Evolutionary conservation across 2,329 filamentous ascomycete species (phyloP).

Genomic region (Metarhizium brunneum): DNA sequence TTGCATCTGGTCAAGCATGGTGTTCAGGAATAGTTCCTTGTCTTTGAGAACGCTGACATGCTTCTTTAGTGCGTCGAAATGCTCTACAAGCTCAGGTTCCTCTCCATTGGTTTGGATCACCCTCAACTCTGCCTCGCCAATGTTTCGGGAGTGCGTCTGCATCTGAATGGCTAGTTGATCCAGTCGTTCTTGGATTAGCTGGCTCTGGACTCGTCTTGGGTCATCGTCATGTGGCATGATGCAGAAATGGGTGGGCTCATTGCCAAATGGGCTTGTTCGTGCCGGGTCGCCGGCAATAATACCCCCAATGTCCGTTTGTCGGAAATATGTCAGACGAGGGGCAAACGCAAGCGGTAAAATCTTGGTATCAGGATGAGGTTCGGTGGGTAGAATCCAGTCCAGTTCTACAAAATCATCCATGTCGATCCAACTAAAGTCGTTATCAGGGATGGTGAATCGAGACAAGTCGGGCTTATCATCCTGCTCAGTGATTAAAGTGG

Average conservation of each 20-base stretch:
- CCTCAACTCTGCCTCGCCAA: conserved; percentile 68
- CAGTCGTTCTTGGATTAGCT: conserved; percentile 74
- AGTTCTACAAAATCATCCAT: conserved; percentile 99
- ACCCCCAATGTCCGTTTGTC: conserved; percentile 86
- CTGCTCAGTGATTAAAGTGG: conserved; percentile 41
- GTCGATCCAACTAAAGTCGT: conserved; percentile 93
- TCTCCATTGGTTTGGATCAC: conserved; percentile 41
- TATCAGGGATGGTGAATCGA: conserved; percentile 89
- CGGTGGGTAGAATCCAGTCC: conserved; percentile 88
- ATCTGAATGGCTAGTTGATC: conserved; percentile 72
- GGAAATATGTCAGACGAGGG: conserved; percentile 94
- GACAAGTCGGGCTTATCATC: conserved; percentile 64
- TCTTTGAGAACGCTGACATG: conserved; percentile 48
- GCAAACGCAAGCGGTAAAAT: conserved; percentile 88
- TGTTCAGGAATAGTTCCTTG: conserved; percentile 49
- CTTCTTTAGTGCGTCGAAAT: conserved; percentile 50
- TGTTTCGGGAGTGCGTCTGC: conserved; percentile 58
- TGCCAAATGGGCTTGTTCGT: conserved; percentile 79
- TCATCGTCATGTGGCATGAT: conserved; percentile 90
- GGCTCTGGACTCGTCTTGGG: conserved; percentile 77
- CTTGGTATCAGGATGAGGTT: conserved; percentile 85
- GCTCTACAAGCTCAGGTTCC: conserved; percentile 41
- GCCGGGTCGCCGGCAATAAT: conserved; percentile 72
- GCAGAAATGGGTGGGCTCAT: conserved; percentile 89
- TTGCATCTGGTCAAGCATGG: conserved; percentile 43